Conservation (phyloP, 2,329 filamentous ascomycete genomes). For the Fusarium protoensiforme region DNA sequence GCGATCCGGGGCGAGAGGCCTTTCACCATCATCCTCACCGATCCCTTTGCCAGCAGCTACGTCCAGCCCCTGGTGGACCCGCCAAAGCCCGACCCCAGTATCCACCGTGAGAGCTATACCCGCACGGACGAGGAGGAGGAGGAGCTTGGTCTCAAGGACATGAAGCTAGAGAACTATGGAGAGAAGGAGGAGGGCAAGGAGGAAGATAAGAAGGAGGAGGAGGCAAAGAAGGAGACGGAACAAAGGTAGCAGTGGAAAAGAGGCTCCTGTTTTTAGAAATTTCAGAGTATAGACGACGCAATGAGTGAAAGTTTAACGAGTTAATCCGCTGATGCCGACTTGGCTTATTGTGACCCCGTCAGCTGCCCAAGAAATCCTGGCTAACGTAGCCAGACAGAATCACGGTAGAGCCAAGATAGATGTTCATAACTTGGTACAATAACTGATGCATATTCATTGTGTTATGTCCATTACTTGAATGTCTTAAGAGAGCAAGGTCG, state of each 20-base stretch:
- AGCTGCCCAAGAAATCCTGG: not conserved
- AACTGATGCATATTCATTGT: not conserved
- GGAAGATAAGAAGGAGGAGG: slow-evolving; percentile 10
- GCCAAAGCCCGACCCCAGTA: slow-evolving; percentile 76
- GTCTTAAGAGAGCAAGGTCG: not conserved
- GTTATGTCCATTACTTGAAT: not conserved
- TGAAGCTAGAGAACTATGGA: slow-evolving; percentile 89
- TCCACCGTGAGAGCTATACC: slow-evolving; percentile 84
- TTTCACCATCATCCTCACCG: slow-evolving; percentile 85
- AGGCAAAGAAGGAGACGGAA: slow-evolving; percentile 22
- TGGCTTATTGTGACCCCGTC: no score
- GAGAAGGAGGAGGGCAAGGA: slow-evolving; percentile 52
- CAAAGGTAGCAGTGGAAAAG: slow-evolving; percentile 21
- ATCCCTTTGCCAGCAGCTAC: slow-evolving; percentile 92
- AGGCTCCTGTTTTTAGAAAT: slow-evolving; percentile 4
- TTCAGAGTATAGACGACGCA: slow-evolving; percentile 30
- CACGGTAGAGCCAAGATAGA: not conserved
- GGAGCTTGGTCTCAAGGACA: slow-evolving; percentile 88
- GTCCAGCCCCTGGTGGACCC: slow-evolving; percentile 90
- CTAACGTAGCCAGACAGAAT: not conserved
- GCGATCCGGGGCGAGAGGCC: slow-evolving; percentile 84
- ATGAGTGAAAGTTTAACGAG: slow-evolving; percentile 24
- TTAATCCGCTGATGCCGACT: not conserved
- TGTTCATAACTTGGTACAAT: fast-evolving
- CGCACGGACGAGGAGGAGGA: slow-evolving; percentile 94